A percentile compares a stretch with the other conserved stretches of the same genome.
These are phyloP conservation scores for Lipomyces chichibuensis DNA, from an alignment of 805 yeast species.

Conservation along the genomic window DNA sequence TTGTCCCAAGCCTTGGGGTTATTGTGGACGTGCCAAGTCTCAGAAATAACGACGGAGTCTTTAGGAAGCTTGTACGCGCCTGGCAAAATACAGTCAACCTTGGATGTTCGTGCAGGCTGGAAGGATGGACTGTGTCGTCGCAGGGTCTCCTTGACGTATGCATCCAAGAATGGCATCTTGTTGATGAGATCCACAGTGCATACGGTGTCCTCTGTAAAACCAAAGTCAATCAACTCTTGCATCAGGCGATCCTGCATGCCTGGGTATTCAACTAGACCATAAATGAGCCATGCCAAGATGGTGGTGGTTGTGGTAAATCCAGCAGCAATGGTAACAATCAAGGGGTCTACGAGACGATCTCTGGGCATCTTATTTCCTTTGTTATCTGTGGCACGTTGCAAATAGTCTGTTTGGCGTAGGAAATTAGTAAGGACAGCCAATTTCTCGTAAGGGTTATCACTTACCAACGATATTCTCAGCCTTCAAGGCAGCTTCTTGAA, in stretches of 20 bases:
- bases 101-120: not conserved
- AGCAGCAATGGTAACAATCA: not conserved
- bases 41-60: not conserved
- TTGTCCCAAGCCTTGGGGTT: not conserved
- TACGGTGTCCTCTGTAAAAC: not conserved
- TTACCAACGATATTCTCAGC: not conserved
- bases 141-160: not conserved
- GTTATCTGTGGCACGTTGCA: not conserved
- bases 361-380: not conserved
- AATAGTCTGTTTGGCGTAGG: not conserved
- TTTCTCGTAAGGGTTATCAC: not conserved
- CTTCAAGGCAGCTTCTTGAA: not conserved
- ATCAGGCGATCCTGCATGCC: not conserved
- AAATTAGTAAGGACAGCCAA: too few relatives aligned
- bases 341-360: not conserved
- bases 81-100: not conserved
- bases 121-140: not conserved
- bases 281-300: not conserved
- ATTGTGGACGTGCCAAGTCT: not conserved
- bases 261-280: not conserved
- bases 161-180: not conserved
- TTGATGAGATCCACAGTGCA: not conserved
- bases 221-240: not conserved
- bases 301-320: not conserved
- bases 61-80: not conserved